Base-by-base conservation (phyloP, 2,329 filamentous ascomycete genomes). In the Diaporthe velutina region DNA sequence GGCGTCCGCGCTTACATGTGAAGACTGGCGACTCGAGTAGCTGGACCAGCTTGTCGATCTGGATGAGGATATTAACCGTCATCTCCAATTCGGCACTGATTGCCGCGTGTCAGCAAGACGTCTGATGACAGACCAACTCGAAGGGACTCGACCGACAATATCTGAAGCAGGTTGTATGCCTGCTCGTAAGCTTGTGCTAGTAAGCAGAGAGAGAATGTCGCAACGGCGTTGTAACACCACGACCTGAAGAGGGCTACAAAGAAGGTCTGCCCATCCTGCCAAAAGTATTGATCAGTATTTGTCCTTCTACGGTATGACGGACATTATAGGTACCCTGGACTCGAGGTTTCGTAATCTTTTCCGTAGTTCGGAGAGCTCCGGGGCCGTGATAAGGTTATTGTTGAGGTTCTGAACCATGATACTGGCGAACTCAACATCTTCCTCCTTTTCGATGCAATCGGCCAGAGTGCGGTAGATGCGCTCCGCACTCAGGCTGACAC, bases 321-420 rank as follows among this genome's bases (percentile, higher is more conserved):
- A 45, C 48, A 35, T 33, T 5, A 12, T 35, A 67, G 75, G 70
- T 85, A 93, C 93, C 85, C 92, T 96, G 13, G 93, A 95, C 82
- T 99, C 97, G 2, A 98, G 87, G 79, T 98, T 99, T 45, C 97
- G 90, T 68, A 99, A 86, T 57, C 97, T 89, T 83, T 98, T 98
- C 60, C 97, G 92, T 77, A 99, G 88, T 79, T 98, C 97, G 1
- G 95, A 92, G 40, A 99, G 87, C 83, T 99, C 96, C 0, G 97
- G 97, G 0, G 97, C 97, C 2, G 97, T 99, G 78, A 99, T 98
- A 72, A 99, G 92, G 80, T 99, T 99, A 83, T 99, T 99, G 86
- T 99, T 99, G 70, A 99, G 88, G 80, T 98, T 98, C 83, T 99
- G 97, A 40, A 99, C 95, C 97, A 99, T 99, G 79, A 99, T 98